phyloP scores from a whole-genome alignment of 2,329 filamentous ascomycete species.

The Onygena corvina region DNA sequence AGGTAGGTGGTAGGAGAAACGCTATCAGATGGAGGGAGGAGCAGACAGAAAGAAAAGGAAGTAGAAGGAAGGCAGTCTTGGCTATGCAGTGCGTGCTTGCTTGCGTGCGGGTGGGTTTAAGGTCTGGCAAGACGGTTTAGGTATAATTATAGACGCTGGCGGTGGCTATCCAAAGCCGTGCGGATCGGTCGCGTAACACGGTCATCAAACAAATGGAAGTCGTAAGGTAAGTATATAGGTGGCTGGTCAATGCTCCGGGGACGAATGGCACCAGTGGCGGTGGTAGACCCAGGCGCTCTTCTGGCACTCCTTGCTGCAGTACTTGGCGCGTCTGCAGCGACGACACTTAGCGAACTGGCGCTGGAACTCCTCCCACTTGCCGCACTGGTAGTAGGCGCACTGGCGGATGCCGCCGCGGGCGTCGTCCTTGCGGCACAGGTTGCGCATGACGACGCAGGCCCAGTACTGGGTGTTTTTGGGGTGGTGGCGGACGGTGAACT shows the following conservation, averaged over 20 bases:
- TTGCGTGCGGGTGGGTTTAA: too few species aligned
- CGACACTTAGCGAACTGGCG: constrained; percentile 97
- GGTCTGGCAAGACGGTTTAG: too few species aligned
- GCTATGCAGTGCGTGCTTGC: too few species aligned
- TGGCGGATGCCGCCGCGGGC: constrained; percentile 86
- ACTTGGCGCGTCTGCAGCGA: constrained; percentile 89
- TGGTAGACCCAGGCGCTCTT: constrained; percentile 98
- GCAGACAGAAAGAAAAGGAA: neutral
- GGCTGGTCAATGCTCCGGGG: constrained; percentile 8
- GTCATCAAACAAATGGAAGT: constrained; percentile 5
- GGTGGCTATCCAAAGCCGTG: too few species aligned
- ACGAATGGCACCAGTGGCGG: constrained; percentile 74
- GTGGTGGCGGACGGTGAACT: constrained; percentile 92
- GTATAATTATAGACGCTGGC: too few species aligned
- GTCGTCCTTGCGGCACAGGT: constrained; percentile 95
- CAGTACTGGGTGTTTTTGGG: constrained; percentile 98
- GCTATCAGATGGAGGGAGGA: constrained; percentile 1
- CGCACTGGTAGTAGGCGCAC: constrained; percentile 95
- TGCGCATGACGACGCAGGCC: constrained; percentile 98
- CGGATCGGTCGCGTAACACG: too few species aligned
- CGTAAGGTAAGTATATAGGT: neutral
- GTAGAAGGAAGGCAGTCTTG: neutral
- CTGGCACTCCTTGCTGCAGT: constrained; percentile 99
- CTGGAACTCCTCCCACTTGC: constrained; percentile 95
- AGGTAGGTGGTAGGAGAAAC: neutral